Conservation (phyloP, 2,329 filamentous ascomycete genomes). For the Arachnomyces sp. region DNA sequence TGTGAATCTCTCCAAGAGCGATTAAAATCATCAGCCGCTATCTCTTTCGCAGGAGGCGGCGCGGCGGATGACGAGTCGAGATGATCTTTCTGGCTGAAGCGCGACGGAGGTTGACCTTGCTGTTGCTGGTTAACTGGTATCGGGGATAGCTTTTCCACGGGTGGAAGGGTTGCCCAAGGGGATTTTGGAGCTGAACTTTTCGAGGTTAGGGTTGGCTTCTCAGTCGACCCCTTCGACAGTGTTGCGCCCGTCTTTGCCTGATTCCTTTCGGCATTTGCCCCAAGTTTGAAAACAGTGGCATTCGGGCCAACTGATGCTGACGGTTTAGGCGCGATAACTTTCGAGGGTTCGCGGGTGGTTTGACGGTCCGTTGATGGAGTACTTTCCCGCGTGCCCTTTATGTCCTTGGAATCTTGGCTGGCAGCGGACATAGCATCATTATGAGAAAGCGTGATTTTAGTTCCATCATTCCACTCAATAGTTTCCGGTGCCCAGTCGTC, state of each 20-base stretch:
- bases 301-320: slow-evolving; percentile 41
- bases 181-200: slow-evolving; percentile 58
- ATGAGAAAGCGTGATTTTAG: slow-evolving; percentile 53
- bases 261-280: slow-evolving; percentile 36
- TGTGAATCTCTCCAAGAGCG: slow-evolving; percentile 67
- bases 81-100: slow-evolving; percentile 48
- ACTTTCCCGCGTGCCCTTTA: slow-evolving; percentile 18
- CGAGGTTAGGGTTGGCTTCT: slow-evolving; percentile 44
- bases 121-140: slow-evolving; percentile 50
- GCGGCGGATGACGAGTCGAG: slow-evolving; percentile 48
- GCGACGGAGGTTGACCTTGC: slow-evolving; percentile 35
- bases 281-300: slow-evolving; percentile 41
- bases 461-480: slow-evolving; percentile 62
- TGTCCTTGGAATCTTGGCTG: slow-evolving; percentile 13
- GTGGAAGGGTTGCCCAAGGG: slow-evolving; percentile 81
- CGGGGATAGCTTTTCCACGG: slow-evolving; percentile 72
- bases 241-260: slow-evolving; percentile 37
- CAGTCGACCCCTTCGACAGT: slow-evolving; percentile 42
- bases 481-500: slow-evolving; percentile 61
- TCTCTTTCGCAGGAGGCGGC: slow-evolving; percentile 60
- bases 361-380: slow-evolving; percentile 10
- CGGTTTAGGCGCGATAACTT: slow-evolving; percentile 26
- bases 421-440: slow-evolving; percentile 22
- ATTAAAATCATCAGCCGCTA: slow-evolving; percentile 89
- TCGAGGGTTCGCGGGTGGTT: slow-evolving; percentile 17